Evolutionary conservation across 2,329 filamentous ascomycete species (phyloP), one percentile per base, ranked within the genome.

Genomic region (Capronia epimyces): DNA sequence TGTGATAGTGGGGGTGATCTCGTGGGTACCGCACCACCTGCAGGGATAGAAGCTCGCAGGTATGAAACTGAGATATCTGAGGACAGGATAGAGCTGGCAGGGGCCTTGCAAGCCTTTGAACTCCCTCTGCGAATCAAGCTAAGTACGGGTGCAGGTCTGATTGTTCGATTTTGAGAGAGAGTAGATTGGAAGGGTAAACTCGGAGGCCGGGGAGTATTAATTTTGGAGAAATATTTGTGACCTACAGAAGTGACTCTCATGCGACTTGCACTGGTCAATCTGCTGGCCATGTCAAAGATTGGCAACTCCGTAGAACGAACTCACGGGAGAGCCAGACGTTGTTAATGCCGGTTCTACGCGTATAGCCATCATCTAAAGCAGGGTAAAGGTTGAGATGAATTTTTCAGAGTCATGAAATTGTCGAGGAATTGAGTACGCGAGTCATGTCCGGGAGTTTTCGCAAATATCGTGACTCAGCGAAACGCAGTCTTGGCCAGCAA

Each of bases 1-100:
- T 65, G 65, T 50, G 49, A 59, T 49, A 53, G 49, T 53, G 56
- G 47, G 53, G 48, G 53, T 45, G 55, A 48, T 16, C n/a, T 16
- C 25, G 22, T 29, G 45, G 44, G 42, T 22, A 43, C 34, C 42
- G 41, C 42, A 31, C 31, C n/a, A 16, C 12, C 18, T 8, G 27
- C 9, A 5, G 13, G 41, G 8, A 3, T 16, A n/a, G 25, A 18
- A 32, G 16, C 12, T 21, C 15, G 16, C 29, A 39, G 24, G 40
- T 20, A 47, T 50, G 46, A 44, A 16, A 36, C n/a, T 3, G 34
- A 29, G 15, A 18, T 24, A 27, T 6, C 16, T 9, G 29, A 20
- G 24, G 24, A 20, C 32, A 20, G 32, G 22, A 27, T 10, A 29
- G 39, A 27, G 46, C 18, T 18, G 34, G 34, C 34, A 8, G 15